Conservation (phyloP, 192 early-diverging fungal species). For the Umbelopsis vinacea region DNA sequence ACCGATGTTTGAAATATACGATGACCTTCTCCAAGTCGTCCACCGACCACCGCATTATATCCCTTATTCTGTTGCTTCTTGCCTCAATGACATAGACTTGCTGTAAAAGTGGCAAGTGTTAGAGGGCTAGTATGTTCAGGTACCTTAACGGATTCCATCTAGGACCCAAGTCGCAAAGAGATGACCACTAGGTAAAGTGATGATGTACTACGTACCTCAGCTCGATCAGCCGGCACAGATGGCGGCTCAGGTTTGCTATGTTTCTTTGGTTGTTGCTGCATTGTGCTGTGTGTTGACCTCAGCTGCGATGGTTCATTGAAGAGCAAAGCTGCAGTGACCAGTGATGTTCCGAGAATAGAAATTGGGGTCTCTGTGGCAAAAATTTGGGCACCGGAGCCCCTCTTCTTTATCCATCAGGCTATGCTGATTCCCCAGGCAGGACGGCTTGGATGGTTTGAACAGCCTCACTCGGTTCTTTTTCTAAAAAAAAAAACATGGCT, state of each 20-base stretch:
- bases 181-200: not conserved
- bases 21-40: slow-evolving; percentile 12
- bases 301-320: slow-evolving; percentile 17
- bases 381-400: not conserved
- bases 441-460: too few species aligned
- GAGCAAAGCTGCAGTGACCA: slow-evolving; percentile 3
- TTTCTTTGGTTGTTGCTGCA: slow-evolving; percentile 16
- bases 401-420: not conserved
- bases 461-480: too few species aligned
- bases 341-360: not conserved
- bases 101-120: not conserved
- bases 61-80: slow-evolving; percentile 5
- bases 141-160: not conserved
- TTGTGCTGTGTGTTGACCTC: not conserved
- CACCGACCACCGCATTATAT: slow-evolving; percentile 2
- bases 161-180: not conserved
- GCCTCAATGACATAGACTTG: slow-evolving; percentile 18
- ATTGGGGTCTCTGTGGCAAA: not conserved
- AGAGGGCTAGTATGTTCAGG: not conserved
- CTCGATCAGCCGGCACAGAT: not conserved
- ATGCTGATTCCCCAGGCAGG: not conserved
- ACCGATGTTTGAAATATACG: slow-evolving; percentile 6
- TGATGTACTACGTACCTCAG: slow-evolving; percentile 1
- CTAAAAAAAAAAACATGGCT: too few species aligned
- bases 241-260: not conserved